Percentiles rank a stretch among this genome's conserved stretches.
Conservation (phyloP, 148 eudicot genomes). For the Rhododendron molle region DNA sequence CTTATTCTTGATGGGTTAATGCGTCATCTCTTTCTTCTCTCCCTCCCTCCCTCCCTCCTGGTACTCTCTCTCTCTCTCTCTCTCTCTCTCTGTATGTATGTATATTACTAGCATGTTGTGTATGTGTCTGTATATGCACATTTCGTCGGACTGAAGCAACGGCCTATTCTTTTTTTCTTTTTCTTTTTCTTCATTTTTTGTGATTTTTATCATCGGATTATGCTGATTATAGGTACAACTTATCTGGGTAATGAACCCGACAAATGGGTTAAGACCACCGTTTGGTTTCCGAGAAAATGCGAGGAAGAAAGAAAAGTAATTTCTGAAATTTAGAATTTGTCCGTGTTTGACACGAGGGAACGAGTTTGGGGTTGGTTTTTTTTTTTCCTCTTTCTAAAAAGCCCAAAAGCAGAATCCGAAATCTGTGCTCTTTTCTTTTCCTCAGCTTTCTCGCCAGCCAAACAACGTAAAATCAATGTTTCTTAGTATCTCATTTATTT, state of each 20-base stretch:
- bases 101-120: background rate
- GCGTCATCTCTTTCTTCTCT: background rate
- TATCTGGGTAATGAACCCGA: background rate
- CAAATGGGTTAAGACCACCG: background rate
- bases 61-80: background rate
- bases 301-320: background rate
- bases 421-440: background rate
- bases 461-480: background rate
- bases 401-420: background rate
- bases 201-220: background rate
- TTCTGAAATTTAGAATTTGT: background rate
- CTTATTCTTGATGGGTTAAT: background rate
- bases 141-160: background rate
- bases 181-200: background rate
- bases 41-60: background rate
- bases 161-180: background rate
- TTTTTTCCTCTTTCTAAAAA: background rate
- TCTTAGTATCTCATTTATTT: background rate
- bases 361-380: background rate
- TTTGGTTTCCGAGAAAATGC: background rate
- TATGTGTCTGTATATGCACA: background rate
- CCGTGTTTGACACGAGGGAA: background rate
- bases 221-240: background rate
- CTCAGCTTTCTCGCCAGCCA: constrained; percentile 4
- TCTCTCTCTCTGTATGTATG: background rate